These are phyloP conservation scores for Boechera divaricarpa DNA, from an alignment of 345 rosid genomes.

Conservation along the genomic window DNA sequence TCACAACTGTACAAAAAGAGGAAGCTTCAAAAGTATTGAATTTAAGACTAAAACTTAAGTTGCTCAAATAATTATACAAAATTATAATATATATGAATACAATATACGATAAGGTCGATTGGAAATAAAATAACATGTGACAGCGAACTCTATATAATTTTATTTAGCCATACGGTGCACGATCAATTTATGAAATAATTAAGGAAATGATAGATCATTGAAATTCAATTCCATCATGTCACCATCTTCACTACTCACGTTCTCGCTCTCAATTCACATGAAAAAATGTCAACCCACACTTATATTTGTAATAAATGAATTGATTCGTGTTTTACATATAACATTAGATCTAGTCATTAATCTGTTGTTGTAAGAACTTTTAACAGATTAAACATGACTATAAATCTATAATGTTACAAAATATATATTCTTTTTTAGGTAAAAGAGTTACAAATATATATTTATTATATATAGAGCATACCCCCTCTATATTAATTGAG, in stretches of 20 bases:
- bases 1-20: background rate
- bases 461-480: no score
- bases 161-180: conserved; percentile 16
- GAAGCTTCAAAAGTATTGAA: background rate
- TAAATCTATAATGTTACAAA: no score
- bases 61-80: background rate
- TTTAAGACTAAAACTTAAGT: conserved; percentile 2
- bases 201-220: conserved; percentile 6
- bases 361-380: no score
- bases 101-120: background rate
- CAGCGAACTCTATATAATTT: conserved; percentile 1
- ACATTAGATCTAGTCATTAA: no score
- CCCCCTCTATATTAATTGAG: no score
- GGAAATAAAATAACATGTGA: conserved; percentile 5
- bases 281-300: no score
- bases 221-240: background rate
- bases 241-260: conserved; percentile 7
- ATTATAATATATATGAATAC: background rate
- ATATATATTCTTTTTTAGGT: no score
- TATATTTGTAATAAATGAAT: no score
- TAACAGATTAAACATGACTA: no score
- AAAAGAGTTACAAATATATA: no score
- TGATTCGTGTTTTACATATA: no score
- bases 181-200: conserved; percentile 2
- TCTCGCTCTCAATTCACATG: background rate